phyloP scores from a whole-genome alignment of 140 eudicot species.

The Anethum foeniculum region DNA sequence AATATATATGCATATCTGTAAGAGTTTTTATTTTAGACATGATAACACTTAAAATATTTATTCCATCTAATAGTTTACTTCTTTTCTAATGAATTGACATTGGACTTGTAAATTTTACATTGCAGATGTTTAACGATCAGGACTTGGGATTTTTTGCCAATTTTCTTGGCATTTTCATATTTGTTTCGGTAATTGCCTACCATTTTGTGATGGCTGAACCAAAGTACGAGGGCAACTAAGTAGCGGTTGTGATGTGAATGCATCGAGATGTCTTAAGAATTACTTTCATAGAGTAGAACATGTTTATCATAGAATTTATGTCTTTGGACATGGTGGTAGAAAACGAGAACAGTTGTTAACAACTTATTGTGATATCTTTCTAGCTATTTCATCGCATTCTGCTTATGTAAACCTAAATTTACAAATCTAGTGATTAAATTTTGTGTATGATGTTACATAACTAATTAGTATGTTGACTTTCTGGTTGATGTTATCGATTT shows the following conservation, averaged over 20 bases:
- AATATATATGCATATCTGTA: background rate
- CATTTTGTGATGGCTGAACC: slow-evolving; percentile 34
- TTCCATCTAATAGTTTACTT: background rate
- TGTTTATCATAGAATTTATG: background rate
- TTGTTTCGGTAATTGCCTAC: slow-evolving; percentile 25
- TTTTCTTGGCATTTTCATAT: slow-evolving; percentile 26
- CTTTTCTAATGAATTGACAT: background rate
- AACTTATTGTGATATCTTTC: background rate
- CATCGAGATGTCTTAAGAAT: background rate
- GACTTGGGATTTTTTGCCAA: slow-evolving; percentile 33
- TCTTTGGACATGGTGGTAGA: background rate
- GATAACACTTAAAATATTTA: background rate
- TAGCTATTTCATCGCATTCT: background rate
- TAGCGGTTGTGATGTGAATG: background rate
- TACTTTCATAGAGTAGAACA: background rate
- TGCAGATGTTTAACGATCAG: slow-evolving; percentile 33
- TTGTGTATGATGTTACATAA: background rate
- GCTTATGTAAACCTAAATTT: background rate
- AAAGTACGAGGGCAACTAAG: slow-evolving; percentile 15
- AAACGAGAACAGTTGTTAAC: background rate
- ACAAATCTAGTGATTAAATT: too few species aligned
- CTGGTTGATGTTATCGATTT: background rate
- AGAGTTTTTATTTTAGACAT: background rate
- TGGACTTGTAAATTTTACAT: slow-evolving; percentile 1
- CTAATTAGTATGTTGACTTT: background rate